Evolutionary conservation across 1,284 basidiomycete species (phyloP).

Genomic region (Malassezia cuniculi): DNA sequence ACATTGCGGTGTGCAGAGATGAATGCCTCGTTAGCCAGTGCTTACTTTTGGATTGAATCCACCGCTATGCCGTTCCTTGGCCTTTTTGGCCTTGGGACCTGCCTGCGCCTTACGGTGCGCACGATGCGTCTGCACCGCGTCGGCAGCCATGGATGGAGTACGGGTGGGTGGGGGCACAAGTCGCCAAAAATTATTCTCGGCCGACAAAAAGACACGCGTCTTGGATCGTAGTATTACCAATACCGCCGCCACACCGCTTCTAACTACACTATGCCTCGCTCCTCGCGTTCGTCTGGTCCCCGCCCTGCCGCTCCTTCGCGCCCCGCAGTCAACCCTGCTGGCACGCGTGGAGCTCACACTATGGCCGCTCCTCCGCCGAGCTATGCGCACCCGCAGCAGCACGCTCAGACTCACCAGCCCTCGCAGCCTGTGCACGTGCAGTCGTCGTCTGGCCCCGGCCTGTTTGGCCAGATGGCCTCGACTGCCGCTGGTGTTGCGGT

Average conservation of each 20-base stretch:
- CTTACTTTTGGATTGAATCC: slow-evolving; percentile 83
- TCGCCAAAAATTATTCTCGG: no score
- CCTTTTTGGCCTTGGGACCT: slow-evolving; percentile 34
- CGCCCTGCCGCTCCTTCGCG: no score
- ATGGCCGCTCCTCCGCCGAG: slow-evolving; percentile 29
- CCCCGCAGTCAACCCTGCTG: slow-evolving; percentile 25
- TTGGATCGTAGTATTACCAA: no score
- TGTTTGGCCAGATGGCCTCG: slow-evolving; percentile 58
- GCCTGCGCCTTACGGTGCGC: slow-evolving; percentile 33
- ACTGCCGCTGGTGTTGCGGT: slow-evolving; percentile 75
- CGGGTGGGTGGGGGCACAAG: no score
- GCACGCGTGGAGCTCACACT: slow-evolving; percentile 39
- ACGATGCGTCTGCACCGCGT: slow-evolving; percentile 33
- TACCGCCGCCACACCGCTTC: no score
- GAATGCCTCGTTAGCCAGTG: slow-evolving; percentile 52
- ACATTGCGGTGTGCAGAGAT: slow-evolving; percentile 52
- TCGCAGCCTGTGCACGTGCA: slow-evolving; percentile 15
- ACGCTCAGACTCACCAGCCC: slow-evolving; percentile 7
- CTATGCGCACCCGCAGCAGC: slow-evolving; percentile 7
- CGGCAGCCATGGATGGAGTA: slow-evolving; percentile 24
- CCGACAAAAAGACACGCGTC: no score
- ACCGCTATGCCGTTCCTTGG: slow-evolving; percentile 32
- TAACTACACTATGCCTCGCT: slow-evolving; percentile 38
- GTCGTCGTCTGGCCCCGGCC: slow-evolving; percentile 24
- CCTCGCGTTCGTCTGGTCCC: slow-evolving; percentile 25